phyloP scores from a whole-genome alignment of 2,329 filamentous ascomycete genomes.

The Domatiomyces catenatus region DNA sequence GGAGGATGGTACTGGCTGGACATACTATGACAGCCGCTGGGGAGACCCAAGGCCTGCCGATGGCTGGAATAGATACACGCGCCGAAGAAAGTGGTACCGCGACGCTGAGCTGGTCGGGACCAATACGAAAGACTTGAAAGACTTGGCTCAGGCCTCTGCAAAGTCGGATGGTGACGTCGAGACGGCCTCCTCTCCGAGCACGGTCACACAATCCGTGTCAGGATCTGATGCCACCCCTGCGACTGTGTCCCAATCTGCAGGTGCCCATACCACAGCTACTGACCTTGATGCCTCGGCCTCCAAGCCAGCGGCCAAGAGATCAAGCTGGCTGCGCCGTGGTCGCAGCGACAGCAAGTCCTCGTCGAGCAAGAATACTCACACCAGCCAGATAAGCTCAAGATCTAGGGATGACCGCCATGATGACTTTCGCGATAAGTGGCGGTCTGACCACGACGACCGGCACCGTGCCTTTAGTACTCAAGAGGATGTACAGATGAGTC shows the following conservation, averaged over 20 bases:
- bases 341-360: constrained; percentile 13
- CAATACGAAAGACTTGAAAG: constrained; percentile 2
- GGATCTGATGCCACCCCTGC: neutral
- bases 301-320: constrained; percentile 8
- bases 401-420: constrained; percentile 14
- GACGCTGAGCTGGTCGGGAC: constrained; percentile 88
- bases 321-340: neutral
- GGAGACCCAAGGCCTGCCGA: constrained; percentile 75
- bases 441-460: neutral
- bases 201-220: neutral
- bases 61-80: constrained; percentile 87
- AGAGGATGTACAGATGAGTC: constrained; percentile 12
- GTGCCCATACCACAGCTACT: constrained; percentile 1
- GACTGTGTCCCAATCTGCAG: neutral
- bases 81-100: constrained; percentile 86
- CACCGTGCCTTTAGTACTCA: constrained; percentile 10
- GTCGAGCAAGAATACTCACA: constrained; percentile 11
- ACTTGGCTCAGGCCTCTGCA: neutral
- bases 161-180: neutral
- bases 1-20: constrained; percentile 65
- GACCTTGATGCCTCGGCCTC: constrained; percentile 5
- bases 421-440: constrained; percentile 13
- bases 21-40: constrained; percentile 99
- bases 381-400: constrained; percentile 7
- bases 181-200: neutral